These are phyloP conservation scores for Exophiala calicioides DNA, from an alignment of 2,329 filamentous ascomycete genomes.

Conservation along the genomic window DNA sequence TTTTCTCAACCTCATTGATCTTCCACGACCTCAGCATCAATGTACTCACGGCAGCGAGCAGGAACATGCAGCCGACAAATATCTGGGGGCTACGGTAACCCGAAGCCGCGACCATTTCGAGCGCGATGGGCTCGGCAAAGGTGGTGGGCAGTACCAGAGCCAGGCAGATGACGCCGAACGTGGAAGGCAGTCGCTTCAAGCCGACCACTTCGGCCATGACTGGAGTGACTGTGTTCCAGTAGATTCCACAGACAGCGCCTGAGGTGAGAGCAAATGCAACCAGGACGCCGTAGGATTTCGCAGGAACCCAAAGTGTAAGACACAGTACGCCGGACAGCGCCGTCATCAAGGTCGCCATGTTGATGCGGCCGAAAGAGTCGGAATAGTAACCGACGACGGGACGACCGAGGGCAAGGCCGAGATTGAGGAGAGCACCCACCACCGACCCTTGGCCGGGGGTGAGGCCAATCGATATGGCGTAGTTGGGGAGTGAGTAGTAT, in stretches of 20 bases:
- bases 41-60: constrained; percentile 21
- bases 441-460: constrained; percentile 40
- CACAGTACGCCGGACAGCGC: constrained; percentile 41
- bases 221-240: constrained; percentile 16
- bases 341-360: constrained; percentile 43
- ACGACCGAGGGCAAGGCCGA: constrained; percentile 50
- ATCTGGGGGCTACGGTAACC: constrained; percentile 27
- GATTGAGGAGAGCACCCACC: constrained; percentile 47
- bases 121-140: constrained; percentile 28
- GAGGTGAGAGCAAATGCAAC: constrained; percentile 47
- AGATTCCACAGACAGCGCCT: constrained; percentile 49
- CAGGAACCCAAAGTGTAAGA: constrained; percentile 51
- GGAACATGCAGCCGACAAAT: constrained; percentile 27
- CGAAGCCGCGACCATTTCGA: constrained; percentile 23
- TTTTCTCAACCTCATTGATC: constrained; percentile 24
- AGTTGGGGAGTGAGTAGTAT: constrained; percentile 50
- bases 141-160: constrained; percentile 23
- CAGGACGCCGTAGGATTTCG: constrained; percentile 43
- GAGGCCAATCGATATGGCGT: constrained; percentile 46
- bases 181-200: constrained; percentile 24
- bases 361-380: constrained; percentile 47
- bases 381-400: constrained; percentile 49
- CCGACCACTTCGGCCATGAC: constrained; percentile 27
- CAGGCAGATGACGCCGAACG: constrained; percentile 26
- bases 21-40: constrained; percentile 28